phyloP scores from a whole-genome alignment of 257 asterid genomes.

The Solanum appendiculatum region DNA sequence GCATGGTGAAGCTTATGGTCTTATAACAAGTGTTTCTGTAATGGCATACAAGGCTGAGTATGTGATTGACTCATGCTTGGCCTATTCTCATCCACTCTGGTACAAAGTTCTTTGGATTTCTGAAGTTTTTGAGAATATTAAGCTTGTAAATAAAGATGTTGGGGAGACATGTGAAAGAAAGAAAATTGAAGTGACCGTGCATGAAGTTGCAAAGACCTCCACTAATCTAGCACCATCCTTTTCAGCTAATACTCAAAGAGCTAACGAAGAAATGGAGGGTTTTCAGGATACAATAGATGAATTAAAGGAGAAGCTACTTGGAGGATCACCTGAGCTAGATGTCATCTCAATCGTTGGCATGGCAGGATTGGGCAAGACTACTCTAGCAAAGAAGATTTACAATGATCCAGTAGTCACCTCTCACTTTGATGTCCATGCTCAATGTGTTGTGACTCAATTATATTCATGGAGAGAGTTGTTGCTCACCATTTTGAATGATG shows the following conservation, averaged over 20 bases:
- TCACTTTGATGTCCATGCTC: too few species aligned
- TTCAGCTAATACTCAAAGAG: not conserved
- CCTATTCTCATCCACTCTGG: not conserved
- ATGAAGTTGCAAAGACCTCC: not conserved
- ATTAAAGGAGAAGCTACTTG: not conserved
- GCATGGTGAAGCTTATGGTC: not conserved
- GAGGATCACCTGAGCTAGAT: not conserved
- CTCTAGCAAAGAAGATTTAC: not conserved
- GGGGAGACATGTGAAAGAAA: not conserved
- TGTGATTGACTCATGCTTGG: not conserved
- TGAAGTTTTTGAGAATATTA: not conserved
- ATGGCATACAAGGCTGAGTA: not conserved
- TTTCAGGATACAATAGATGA: not conserved
- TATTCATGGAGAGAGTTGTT: too few species aligned
- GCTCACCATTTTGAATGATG: too few species aligned
- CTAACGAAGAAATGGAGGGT: not conserved
- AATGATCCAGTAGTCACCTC: too few species aligned
- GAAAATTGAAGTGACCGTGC: not conserved
- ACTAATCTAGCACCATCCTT: not conserved
- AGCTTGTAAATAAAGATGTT: not conserved
- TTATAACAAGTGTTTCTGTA: not conserved
- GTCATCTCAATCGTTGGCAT: not conserved
- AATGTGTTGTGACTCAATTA: too few species aligned
- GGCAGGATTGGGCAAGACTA: not conserved
- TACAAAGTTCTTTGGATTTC: not conserved